Percentiles rank a stretch among this genome's conserved stretches.
phyloP scores from a whole-genome alignment of 2,329 filamentous ascomycete genomes.

The Neoscytalidium dimidiatum region DNA sequence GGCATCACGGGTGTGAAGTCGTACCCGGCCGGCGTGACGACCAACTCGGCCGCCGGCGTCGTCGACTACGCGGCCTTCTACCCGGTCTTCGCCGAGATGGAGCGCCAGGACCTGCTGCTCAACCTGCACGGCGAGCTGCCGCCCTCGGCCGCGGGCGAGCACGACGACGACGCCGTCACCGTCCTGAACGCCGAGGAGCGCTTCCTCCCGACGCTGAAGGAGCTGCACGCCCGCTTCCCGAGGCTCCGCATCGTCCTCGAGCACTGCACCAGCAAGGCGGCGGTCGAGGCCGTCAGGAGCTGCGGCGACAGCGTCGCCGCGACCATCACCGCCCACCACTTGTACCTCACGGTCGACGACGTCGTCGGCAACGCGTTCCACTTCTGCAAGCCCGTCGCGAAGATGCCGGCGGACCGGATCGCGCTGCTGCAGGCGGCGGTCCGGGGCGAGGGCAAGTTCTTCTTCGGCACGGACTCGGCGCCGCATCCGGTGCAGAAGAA shows the following conservation, averaged over 20 bases:
- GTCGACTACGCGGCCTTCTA: conserved; percentile 71
- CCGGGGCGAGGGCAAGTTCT: conserved; percentile 66
- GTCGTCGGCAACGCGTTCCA: conserved; percentile 66
- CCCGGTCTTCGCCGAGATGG: conserved; percentile 86
- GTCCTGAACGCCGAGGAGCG: conserved; percentile 68
- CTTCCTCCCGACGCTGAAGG: conserved; percentile 78
- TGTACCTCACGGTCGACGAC: conserved; percentile 78
- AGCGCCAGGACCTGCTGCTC: conserved; percentile 76
- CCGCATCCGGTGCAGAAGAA: conserved; percentile 67
- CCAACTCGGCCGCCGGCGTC: conserved; percentile 66
- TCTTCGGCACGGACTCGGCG: conserved; percentile 74
- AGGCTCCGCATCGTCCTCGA: conserved; percentile 68
- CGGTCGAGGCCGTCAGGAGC: conserved; percentile 72
- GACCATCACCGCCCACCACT: conserved; percentile 85
- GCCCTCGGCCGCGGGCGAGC: conserved; percentile 41
- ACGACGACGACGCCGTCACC: conserved; percentile 34
- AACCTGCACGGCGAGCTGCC: conserved; percentile 94
- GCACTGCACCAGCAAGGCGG: conserved; percentile 85
- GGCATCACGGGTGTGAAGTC: conserved; percentile 75
- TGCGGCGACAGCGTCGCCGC: conserved; percentile 77
- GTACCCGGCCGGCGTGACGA: conserved; percentile 56
- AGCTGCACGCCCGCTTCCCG: conserved; percentile 75
- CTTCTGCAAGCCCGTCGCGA: conserved; percentile 72
- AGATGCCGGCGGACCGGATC: conserved; percentile 69
- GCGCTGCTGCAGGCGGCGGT: conserved; percentile 68